Evolutionary conservation across 306 rosid genomes (phyloP).

Genomic region (Dalbergia oliveri): DNA sequence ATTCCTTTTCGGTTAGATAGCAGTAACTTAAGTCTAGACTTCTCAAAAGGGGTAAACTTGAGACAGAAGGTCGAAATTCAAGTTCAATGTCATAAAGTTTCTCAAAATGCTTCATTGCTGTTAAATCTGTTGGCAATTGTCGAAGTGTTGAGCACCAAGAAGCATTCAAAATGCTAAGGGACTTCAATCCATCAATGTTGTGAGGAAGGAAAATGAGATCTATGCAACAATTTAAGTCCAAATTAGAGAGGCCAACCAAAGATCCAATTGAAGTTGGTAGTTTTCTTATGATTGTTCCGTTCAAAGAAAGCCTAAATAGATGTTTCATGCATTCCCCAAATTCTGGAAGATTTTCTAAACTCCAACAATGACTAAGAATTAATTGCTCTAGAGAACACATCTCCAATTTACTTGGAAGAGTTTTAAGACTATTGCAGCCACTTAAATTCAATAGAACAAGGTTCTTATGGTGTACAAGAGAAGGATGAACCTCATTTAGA

Average conservation of each 20-base stretch:
- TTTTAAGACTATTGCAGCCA: constrained; percentile 5
- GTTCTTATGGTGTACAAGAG: constrained; percentile 22
- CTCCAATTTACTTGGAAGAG: neutral
- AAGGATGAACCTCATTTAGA: constrained; percentile 2
- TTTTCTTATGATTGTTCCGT: neutral
- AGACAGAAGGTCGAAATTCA: constrained; percentile 20
- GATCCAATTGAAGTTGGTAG: neutral
- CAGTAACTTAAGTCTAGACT: constrained; percentile 30
- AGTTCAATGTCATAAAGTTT: no score
- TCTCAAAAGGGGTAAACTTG: neutral
- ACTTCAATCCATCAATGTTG: constrained; percentile 13
- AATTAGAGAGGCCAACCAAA: neutral
- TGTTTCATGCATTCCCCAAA: constrained; percentile 18
- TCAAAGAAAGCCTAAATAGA: neutral
- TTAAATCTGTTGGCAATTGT: no score
- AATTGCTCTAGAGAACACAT: neutral
- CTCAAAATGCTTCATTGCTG: no score
- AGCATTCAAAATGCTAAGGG: constrained; percentile 15
- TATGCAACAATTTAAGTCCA: constrained; percentile 6
- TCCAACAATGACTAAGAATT: neutral
- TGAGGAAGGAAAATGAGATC: constrained; percentile 26
- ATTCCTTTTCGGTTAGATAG: neutral
- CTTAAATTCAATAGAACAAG: neutral
- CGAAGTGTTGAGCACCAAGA: constrained; percentile 40
- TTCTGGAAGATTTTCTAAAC: neutral